Conservation (phyloP, 2,329 filamentous ascomycete genomes). For the Fusarium oxysporum region DNA sequence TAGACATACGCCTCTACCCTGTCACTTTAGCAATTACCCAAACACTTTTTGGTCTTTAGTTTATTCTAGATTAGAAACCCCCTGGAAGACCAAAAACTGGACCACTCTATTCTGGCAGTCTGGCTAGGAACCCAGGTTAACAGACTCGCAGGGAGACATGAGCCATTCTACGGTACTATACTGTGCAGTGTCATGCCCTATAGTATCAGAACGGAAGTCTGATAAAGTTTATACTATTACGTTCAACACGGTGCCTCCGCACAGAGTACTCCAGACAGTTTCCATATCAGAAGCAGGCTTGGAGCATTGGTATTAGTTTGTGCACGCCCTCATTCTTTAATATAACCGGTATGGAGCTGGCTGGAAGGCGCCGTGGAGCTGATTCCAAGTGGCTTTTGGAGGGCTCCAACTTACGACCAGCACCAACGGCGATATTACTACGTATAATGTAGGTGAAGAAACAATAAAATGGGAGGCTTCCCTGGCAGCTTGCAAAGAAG, state of each 20-base stretch:
- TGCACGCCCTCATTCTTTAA: conserved; percentile 20
- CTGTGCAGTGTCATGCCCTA: conserved; percentile 21
- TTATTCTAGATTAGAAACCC: conserved; percentile 28
- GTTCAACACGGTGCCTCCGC: conserved; percentile 2
- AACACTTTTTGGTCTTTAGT: conserved; percentile 13
- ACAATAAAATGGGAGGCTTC: conserved; percentile 23
- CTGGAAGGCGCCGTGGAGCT: conserved; percentile 25
- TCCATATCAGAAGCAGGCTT: conserved; percentile 17
- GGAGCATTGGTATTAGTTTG: conserved; percentile 20
- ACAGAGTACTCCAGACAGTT: conserved; percentile 10
- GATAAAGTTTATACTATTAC: conserved; percentile 32
- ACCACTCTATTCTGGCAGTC: conserved; percentile 22
- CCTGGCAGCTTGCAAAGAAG: conserved; percentile 19
- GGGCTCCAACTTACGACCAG: conserved; percentile 32
- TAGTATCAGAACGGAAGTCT: conserved; percentile 19
- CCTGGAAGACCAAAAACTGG: conserved; percentile 36
- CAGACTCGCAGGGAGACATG: conserved; percentile 27
- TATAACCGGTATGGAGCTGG: conserved; percentile 28
- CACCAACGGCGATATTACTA: conserved; percentile 16
- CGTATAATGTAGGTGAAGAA: conserved; percentile 11
- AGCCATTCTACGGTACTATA: conserved; percentile 5
- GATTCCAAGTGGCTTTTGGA: conserved; percentile 20
- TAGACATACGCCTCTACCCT: conserved; percentile 15
- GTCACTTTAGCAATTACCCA: conserved; percentile 4
- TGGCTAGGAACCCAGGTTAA: not conserved